A percentile compares a stretch with the other conserved stretches of the same genome.
phyloP scores from a whole-genome alignment of 108 stramenopile species.

The Fistulifera pelliculosa region DNA sequence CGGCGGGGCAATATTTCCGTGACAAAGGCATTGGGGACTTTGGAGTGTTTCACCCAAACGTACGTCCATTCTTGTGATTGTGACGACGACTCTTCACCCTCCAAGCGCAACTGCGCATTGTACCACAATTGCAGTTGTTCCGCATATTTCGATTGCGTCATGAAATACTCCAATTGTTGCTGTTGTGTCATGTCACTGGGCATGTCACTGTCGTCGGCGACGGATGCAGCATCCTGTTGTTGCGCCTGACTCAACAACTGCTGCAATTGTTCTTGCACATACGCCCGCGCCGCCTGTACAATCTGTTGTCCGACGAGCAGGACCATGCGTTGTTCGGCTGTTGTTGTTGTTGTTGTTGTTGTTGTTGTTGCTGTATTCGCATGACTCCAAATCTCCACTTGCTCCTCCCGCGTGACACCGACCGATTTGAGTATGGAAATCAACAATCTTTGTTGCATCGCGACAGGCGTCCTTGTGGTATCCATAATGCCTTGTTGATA shows the following conservation, averaged over 20 bases:
- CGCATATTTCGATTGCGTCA: slow-evolving; percentile 15
- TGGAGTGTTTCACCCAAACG: slow-evolving; percentile 37
- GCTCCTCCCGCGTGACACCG: slow-evolving; percentile 6
- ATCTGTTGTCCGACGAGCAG: slow-evolving; percentile 5
- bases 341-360: no score
- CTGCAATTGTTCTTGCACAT: slow-evolving; percentile 23
- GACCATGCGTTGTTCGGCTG: no score
- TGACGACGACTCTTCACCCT: neutral
- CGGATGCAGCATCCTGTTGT: slow-evolving; percentile 12
- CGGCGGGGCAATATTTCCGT: slow-evolving; percentile 74
- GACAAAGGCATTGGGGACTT: slow-evolving; percentile 79
- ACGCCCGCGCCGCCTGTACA: slow-evolving; percentile 20
- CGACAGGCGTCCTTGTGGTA: slow-evolving; percentile 8
- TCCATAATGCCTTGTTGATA: slow-evolving; percentile 66
- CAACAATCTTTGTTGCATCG: slow-evolving; percentile 13
- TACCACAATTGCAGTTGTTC: slow-evolving; percentile 27
- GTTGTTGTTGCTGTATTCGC: no score
- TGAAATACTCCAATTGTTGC: slow-evolving; percentile 6
- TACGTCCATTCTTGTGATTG: slow-evolving; percentile 29
- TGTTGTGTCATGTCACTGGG: slow-evolving; percentile 1
- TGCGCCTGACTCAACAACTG: slow-evolving; percentile 12
- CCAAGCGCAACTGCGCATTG: slow-evolving; percentile 19
- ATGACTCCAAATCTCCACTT: slow-evolving; percentile 4
- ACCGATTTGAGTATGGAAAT: slow-evolving; percentile 3
- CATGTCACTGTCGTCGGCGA: no score